Conservation (phyloP, 2,329 filamentous ascomycete genomes). For the Penicillium sp. region DNA sequence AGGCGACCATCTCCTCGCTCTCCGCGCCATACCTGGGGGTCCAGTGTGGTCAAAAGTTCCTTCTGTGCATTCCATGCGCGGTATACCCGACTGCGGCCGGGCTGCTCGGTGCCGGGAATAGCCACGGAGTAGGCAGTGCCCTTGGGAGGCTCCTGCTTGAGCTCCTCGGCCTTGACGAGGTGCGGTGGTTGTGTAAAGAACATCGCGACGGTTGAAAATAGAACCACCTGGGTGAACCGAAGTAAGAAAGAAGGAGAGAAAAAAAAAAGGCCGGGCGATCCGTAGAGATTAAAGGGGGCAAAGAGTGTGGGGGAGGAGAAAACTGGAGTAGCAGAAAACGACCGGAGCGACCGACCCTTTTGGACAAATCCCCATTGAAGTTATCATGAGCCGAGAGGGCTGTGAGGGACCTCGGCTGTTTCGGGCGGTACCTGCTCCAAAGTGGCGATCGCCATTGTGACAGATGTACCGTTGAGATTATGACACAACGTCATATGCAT, state of each 20-base stretch:
- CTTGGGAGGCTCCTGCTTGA: constrained; percentile 65
- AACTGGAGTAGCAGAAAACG: constrained; percentile 15
- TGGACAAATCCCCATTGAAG: constrained; percentile 12
- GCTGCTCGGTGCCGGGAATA: constrained; percentile 71
- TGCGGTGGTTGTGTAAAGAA: constrained; percentile 39
- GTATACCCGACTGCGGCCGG: constrained; percentile 75
- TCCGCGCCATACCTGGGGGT: constrained; percentile 58
- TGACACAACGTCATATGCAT: constrained; percentile 11
- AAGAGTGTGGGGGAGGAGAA: constrained; percentile 14
- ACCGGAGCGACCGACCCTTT: constrained; percentile 22
- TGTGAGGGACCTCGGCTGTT: constrained; percentile 19
- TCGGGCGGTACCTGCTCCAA: constrained; percentile 9
- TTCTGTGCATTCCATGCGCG: constrained; percentile 78
- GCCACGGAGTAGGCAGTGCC: constrained; percentile 77
- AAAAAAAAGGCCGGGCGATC: constrained; percentile 31
- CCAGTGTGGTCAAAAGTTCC: constrained; percentile 69
- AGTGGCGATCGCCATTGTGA: constrained; percentile 1
- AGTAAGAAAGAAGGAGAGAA: not conserved
- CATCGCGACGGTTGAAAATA: constrained; percentile 27
- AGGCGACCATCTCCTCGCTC: not conserved
- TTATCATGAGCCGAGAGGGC: constrained; percentile 4
- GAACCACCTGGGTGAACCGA: not conserved
- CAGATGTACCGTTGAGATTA: constrained; percentile 11
- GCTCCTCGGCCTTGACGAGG: constrained; percentile 47
- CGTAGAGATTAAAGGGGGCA: constrained; percentile 9